Conservation (phyloP, 768 basidiomycete genomes). For the Serendipita indica region DNA sequence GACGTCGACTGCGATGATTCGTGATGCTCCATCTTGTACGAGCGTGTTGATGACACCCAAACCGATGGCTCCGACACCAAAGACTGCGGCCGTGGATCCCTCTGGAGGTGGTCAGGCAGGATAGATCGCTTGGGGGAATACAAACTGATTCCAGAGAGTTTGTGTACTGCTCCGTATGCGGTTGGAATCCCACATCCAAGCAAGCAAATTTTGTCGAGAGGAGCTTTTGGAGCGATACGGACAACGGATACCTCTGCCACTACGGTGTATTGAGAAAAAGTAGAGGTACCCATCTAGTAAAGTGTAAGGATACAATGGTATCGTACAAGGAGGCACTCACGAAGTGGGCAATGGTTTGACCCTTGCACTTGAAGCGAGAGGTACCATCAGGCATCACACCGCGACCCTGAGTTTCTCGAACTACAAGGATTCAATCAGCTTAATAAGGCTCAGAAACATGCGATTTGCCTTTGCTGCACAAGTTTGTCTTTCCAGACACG, state of each 20-base stretch:
- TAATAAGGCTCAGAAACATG: not conserved
- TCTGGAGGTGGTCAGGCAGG: conserved; percentile 28
- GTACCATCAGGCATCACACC: conserved; percentile 90
- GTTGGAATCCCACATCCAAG: conserved; percentile 95
- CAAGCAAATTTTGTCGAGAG: conserved; percentile 91
- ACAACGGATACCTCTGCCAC: conserved; percentile 96
- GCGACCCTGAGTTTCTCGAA: conserved; percentile 84
- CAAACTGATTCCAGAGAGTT: conserved; percentile 71
- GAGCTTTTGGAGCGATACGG: conserved; percentile 69
- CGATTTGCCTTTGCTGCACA: conserved; percentile 77
- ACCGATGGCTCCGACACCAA: conserved; percentile 93
- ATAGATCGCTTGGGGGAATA: conserved; percentile 2
- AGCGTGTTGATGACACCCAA: conserved; percentile 83
- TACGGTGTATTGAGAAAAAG: conserved; percentile 99
- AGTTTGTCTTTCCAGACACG: conserved; percentile 94
- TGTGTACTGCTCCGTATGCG: conserved; percentile 92
- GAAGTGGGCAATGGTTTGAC: conserved; percentile 79
- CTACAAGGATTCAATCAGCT: conserved; percentile 26
- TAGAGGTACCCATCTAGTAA: conserved; percentile 89
- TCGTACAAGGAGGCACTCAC: conserved; percentile 33
- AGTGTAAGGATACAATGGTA: not conserved
- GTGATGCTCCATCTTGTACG: conserved; percentile 58
- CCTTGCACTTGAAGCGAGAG: conserved; percentile 78
- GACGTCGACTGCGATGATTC: conserved; percentile 84
- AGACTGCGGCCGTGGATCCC: conserved; percentile 81